A percentile compares a stretch with the other conserved stretches of the same genome.
phyloP scores from a whole-genome alignment of 2,329 filamentous ascomycete species.

The Chaetomiaceae sp. region DNA sequence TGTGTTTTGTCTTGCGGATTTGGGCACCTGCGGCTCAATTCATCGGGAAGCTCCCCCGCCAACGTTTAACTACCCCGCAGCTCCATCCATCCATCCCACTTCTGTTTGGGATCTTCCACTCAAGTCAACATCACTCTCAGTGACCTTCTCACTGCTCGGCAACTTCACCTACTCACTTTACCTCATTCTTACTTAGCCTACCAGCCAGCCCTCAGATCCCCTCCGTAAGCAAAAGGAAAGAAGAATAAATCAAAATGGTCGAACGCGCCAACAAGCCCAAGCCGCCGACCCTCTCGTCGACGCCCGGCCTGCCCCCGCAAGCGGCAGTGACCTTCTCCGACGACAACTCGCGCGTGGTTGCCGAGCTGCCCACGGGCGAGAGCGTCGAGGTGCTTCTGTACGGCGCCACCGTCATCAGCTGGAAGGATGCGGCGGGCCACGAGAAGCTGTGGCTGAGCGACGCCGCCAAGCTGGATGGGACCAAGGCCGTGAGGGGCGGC shows the following conservation, averaged over 20 bases:
- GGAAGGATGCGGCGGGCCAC: slow-evolving; percentile 74
- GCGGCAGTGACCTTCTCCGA: slow-evolving; percentile 71
- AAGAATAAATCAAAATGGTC: slow-evolving; percentile 51
- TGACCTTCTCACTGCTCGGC: background rate
- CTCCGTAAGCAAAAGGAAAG: background rate
- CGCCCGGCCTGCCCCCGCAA: slow-evolving; percentile 69
- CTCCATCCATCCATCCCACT: background rate
- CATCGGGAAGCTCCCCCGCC: slow-evolving; percentile 1
- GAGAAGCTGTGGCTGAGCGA: slow-evolving; percentile 88
- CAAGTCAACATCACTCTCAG: background rate
- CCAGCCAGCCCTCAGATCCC: background rate
- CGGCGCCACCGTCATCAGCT: slow-evolving; percentile 88
- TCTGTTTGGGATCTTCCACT: background rate
- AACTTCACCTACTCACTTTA: background rate
- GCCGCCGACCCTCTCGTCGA: slow-evolving; percentile 66
- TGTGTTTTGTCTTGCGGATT: background rate
- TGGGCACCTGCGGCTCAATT: background rate
- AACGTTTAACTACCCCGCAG: slow-evolving; percentile 6
- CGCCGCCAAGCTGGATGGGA: slow-evolving; percentile 75
- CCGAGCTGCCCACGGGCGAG: slow-evolving; percentile 79
- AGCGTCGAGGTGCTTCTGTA: slow-evolving; percentile 81
- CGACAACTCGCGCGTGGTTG: slow-evolving; percentile 68
- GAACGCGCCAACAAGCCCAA: slow-evolving; percentile 83
- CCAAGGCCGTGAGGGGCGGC: slow-evolving; percentile 84
- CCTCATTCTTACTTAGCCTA: background rate